Evolutionary conservation across 2,329 filamentous ascomycete genomes (phyloP).

Genomic region (Juglanconis oblonga): DNA sequence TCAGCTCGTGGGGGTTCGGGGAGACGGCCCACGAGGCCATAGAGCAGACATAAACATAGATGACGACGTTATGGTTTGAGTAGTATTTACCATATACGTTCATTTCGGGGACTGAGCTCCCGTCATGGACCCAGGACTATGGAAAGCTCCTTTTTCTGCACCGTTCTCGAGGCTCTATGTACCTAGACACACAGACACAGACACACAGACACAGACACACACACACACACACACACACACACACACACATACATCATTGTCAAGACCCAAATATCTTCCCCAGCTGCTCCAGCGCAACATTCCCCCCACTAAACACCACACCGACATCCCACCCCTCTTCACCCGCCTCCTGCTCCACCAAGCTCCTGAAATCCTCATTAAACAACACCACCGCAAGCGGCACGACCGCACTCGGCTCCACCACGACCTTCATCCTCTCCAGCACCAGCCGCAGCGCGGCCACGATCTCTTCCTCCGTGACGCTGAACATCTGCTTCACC

Average conservation of each 20-base stretch:
- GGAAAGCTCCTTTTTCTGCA: too few relatives aligned
- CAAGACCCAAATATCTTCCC: slow-evolving; percentile 44
- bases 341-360: slow-evolving; percentile 69
- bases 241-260: not conserved
- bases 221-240: too few relatives aligned
- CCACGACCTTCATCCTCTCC: slow-evolving; percentile 85
- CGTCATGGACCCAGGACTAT: too few relatives aligned
- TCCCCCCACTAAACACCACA: slow-evolving; percentile 59
- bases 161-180: too few relatives aligned
- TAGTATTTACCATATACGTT: too few relatives aligned
- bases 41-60: too few relatives aligned
- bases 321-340: slow-evolving; percentile 71
- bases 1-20: too few relatives aligned
- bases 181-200: too few relatives aligned
- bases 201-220: too few relatives aligned
- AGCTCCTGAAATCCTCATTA: slow-evolving; percentile 74
- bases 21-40: too few relatives aligned
- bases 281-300: slow-evolving; percentile 53
- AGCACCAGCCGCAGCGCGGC: slow-evolving; percentile 73
- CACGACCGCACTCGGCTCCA: slow-evolving; percentile 88
- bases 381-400: slow-evolving; percentile 77
- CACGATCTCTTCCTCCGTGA: slow-evolving; percentile 79
- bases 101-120: too few relatives aligned
- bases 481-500: slow-evolving; percentile 67
- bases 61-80: too few relatives aligned